Evolutionary conservation across 257 asterid species (phyloP).

Genomic region (Ballota nigra): DNA sequence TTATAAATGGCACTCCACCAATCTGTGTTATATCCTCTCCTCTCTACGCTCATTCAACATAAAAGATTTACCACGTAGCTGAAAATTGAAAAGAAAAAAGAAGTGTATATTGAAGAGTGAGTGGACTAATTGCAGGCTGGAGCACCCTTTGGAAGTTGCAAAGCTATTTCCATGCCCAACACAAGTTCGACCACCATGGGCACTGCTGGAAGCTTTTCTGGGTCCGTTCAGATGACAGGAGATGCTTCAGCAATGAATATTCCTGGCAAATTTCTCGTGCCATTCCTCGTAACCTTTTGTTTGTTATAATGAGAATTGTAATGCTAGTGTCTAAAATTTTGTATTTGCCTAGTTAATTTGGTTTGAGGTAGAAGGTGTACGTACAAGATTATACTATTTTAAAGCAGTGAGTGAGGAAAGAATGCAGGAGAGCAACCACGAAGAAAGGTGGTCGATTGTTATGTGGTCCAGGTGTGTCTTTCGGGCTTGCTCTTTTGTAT

Average conservation of each 20-base stretch:
- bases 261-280: slow-evolving; percentile 25
- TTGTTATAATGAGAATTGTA: slow-evolving; percentile 28
- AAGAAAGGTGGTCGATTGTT: slow-evolving; percentile 7
- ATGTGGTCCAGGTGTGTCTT: slow-evolving; percentile 25
- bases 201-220: slow-evolving; percentile 82
- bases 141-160: slow-evolving; percentile 78
- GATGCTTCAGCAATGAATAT: slow-evolving; percentile 46
- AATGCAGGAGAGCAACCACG: slow-evolving; percentile 8
- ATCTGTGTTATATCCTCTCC: not conserved
- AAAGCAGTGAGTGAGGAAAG: slow-evolving; percentile 11
- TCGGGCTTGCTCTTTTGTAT: not conserved
- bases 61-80: not conserved
- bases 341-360: slow-evolving; percentile 32
- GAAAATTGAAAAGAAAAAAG: not conserved
- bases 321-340: slow-evolving; percentile 31
- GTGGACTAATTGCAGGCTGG: slow-evolving; percentile 62
- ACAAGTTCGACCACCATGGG: slow-evolving; percentile 41
- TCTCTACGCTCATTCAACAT: not conserved
- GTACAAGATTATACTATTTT: slow-evolving; percentile 13
- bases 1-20: not conserved
- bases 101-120: not conserved
- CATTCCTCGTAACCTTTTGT: slow-evolving; percentile 29
- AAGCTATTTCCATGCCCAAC: slow-evolving; percentile 44
- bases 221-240: slow-evolving; percentile 83
- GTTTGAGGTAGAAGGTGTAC: slow-evolving; percentile 16